These are phyloP conservation scores for Nakazawaea peltata DNA, from an alignment of 805 yeast species.

Conservation along the genomic window DNA sequence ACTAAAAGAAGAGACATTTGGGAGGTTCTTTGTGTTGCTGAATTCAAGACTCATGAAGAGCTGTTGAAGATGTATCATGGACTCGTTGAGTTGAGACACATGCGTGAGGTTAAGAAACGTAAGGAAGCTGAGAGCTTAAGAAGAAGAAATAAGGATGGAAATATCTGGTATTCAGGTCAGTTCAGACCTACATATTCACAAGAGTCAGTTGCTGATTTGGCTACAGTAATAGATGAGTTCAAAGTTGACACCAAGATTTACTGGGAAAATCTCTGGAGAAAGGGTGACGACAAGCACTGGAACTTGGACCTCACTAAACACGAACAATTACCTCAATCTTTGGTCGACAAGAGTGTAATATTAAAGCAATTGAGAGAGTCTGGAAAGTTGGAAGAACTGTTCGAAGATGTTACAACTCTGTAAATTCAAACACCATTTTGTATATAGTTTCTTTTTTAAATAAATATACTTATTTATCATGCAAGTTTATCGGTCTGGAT, in stretches of 20 bases:
- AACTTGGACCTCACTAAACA: conserved; percentile 48
- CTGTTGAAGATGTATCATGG: conserved; percentile 72
- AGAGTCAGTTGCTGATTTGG: conserved; percentile 84
- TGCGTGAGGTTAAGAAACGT: conserved; percentile 56
- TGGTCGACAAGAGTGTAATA: conserved; percentile 55
- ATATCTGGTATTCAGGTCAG: conserved; percentile 81
- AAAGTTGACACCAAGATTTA: conserved; percentile 40
- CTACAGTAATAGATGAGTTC: conserved; percentile 60
- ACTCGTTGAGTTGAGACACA: conserved; percentile 62
- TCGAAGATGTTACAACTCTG: background rate
- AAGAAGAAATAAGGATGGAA: conserved; percentile 65
- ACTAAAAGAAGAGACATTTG: conserved; percentile 77
- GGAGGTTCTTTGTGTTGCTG: conserved; percentile 84
- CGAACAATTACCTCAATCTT: conserved; percentile 38
- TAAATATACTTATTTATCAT: no score
- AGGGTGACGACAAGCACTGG: conserved; percentile 78
- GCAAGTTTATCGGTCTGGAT: conserved; percentile 16
- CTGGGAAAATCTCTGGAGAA: conserved; percentile 88
- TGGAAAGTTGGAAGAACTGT: conserved; percentile 1
- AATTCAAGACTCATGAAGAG: conserved; percentile 47
- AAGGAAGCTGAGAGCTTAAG: conserved; percentile 62
- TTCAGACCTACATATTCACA: conserved; percentile 86
- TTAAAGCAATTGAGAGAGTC: conserved; percentile 48
- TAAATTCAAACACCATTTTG: background rate
- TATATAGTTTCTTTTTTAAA: conserved; percentile 2